Percentiles rank a stretch among this genome's conserved stretches.
These are phyloP conservation scores for Avena eriantha DNA, from an alignment of 176 grass and related monocot species.

Conservation along the genomic window DNA sequence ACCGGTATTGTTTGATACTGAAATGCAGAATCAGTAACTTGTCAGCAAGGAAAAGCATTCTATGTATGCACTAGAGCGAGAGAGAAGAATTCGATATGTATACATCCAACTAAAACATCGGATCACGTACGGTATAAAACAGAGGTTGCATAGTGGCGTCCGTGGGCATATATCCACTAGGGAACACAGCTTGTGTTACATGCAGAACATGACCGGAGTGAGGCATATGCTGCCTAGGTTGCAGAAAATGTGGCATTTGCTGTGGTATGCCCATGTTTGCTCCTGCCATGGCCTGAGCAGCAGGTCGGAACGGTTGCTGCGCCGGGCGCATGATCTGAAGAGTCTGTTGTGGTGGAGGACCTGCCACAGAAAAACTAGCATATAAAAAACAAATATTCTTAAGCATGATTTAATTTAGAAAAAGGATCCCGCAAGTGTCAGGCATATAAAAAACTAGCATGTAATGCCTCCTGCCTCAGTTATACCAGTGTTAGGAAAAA, in stretches of 20 bases:
- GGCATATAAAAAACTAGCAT: neutral
- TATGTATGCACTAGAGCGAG: neutral
- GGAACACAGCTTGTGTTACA: conserved; percentile 53
- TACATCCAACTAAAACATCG: conserved; percentile 33
- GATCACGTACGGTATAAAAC: conserved; percentile 57
- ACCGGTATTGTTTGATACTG: conserved; percentile 64
- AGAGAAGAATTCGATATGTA: neutral
- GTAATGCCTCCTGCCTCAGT: neutral
- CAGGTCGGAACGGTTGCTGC: conserved; percentile 57
- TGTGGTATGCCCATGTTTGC: conserved; percentile 53
- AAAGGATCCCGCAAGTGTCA: neutral
- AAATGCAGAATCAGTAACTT: conserved; percentile 40
- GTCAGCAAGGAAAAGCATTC: conserved; percentile 43
- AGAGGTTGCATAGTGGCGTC: conserved; percentile 51
- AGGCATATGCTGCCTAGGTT: conserved; percentile 60
- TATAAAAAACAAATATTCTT: no score
- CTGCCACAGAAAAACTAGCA: no score
- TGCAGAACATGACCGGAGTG: conserved; percentile 55
- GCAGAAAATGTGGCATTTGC: conserved; percentile 54
- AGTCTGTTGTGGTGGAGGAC: conserved; percentile 53
- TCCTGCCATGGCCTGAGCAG: conserved; percentile 53
- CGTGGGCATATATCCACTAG: conserved; percentile 51
- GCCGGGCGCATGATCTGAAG: conserved; percentile 53
- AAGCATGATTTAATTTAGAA: no score
- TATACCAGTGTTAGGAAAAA: neutral